These are phyloP conservation scores for Ganoderma meredithae DNA, from an alignment of 1,284 basidiomycete species.

Conservation along the genomic window DNA sequence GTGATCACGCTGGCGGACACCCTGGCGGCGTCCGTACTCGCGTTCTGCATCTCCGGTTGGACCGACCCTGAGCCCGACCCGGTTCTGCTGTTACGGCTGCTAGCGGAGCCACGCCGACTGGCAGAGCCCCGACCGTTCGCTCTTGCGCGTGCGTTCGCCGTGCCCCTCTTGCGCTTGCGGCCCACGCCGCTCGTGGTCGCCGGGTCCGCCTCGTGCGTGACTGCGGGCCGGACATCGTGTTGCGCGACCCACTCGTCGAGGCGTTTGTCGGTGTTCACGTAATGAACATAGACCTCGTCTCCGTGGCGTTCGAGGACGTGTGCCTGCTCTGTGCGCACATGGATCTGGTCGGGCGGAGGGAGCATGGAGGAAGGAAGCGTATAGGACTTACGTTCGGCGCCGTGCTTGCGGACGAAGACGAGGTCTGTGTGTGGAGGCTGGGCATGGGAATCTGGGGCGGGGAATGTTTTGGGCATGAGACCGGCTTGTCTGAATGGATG, in stretches of 20 bases:
- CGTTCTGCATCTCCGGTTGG: constrained; percentile 23
- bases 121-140: constrained; percentile 19
- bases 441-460: constrained; percentile 31
- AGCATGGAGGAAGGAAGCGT: background rate
- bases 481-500: constrained; percentile 13
- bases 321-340: constrained; percentile 49
- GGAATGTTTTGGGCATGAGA: constrained; percentile 39
- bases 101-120: constrained; percentile 26
- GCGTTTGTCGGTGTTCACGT: constrained; percentile 73
- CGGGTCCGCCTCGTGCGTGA: constrained; percentile 31
- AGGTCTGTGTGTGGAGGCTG: constrained; percentile 30
- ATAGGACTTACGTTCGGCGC: constrained; percentile 51
- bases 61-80: constrained; percentile 21
- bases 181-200: constrained; percentile 28
- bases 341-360: constrained; percentile 9
- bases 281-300: constrained; percentile 71
- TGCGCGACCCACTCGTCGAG: constrained; percentile 79
- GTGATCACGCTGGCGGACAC: constrained; percentile 47
- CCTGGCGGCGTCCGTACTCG: constrained; percentile 17
- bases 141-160: constrained; percentile 8
- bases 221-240: constrained; percentile 44
- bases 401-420: constrained; percentile 48
- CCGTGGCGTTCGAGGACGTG: constrained; percentile 56
- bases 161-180: constrained; percentile 43
- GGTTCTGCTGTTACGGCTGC: constrained; percentile 11